Evolutionary conservation across 202 grass and related monocot species (phyloP).

Genomic region (Schoenoplectus triqueter): DNA sequence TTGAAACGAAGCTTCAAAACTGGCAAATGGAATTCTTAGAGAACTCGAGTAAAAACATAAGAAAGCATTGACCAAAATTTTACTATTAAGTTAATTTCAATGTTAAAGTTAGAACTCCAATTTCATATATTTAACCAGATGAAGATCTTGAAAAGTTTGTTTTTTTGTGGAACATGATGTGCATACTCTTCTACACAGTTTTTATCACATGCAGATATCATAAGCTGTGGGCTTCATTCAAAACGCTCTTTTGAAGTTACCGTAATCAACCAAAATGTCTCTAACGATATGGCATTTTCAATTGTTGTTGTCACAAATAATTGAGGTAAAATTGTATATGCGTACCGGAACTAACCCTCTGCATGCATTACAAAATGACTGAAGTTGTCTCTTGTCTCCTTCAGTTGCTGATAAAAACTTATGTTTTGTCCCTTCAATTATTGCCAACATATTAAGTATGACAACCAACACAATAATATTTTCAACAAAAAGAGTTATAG

Average conservation of each 20-base stretch:
- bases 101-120: not conserved
- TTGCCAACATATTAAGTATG: conserved; percentile 19
- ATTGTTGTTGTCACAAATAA: conserved; percentile 2
- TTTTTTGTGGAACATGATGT: not conserved
- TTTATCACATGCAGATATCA: not conserved
- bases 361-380: conserved; percentile 75
- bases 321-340: conserved; percentile 19
- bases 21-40: not conserved
- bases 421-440: conserved; percentile 56
- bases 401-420: conserved; percentile 65
- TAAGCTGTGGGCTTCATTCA: not conserved
- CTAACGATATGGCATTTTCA: not conserved
- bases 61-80: too few relatives aligned
- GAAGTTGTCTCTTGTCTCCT: conserved; percentile 89
- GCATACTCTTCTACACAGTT: not conserved
- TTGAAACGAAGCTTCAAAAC: not conserved
- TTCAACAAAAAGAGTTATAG: not conserved
- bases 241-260: not conserved
- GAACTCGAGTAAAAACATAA: not conserved
- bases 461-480: not conserved
- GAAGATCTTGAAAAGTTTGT: not conserved
- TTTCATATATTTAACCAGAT: not conserved
- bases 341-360: conserved; percentile 75
- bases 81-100: too few relatives aligned
- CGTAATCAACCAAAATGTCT: not conserved